Evolutionary conservation across 176 grass and related monocot genomes (phyloP), one percentile per base, ranked within the genome.

Genomic region (Oryza officinalis): DNA sequence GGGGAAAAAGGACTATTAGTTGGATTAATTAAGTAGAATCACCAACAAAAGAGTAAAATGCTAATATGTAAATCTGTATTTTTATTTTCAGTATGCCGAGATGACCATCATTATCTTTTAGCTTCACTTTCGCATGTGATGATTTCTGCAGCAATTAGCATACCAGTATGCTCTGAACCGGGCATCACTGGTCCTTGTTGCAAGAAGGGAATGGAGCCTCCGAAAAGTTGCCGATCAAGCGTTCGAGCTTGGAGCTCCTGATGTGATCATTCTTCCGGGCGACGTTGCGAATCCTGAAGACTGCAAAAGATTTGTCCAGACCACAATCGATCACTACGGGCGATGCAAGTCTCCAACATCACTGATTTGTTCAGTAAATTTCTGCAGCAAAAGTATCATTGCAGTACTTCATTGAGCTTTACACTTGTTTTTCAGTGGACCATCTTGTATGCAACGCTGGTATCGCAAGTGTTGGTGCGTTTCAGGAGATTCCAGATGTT

Each of bases 371-470:
- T 47, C 35, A 69, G 10, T 65, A 15, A 26, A 66, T 23, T 31
- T 22, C 13, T 22, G 37, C 15, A 27, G 0, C 3, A 38, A 38
- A 68, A 30, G n/a, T 0, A 25, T 38, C 17, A 6, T 47, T 87
- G 20, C 15, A 26, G 17, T 72, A 13, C n/a, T 6, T 13, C 65
- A 47, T 14, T 15, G 13, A 6, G 4, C 18, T 17, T 30, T 38
- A 47, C 38, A 28, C 17, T 26, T 67, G 54, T 81, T 12, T 23
- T 83, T 37, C 72, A 93, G 91, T 96, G 91, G 86, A 96, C 52
- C 86, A 93, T 88, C 87, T 93, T 25, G 78, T 93, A 26, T 88
- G 79, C 73, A 96, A 96, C 23, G 91, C 88, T 5, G 91, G 91
- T 22, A 75, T 91, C 22, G 80, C 87, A 0, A 89, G 72, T 57